Evolutionary conservation across 1,284 basidiomycete species (phyloP), one percentile per base, ranked within the genome.

Genomic region (Marasmius oreades): DNA sequence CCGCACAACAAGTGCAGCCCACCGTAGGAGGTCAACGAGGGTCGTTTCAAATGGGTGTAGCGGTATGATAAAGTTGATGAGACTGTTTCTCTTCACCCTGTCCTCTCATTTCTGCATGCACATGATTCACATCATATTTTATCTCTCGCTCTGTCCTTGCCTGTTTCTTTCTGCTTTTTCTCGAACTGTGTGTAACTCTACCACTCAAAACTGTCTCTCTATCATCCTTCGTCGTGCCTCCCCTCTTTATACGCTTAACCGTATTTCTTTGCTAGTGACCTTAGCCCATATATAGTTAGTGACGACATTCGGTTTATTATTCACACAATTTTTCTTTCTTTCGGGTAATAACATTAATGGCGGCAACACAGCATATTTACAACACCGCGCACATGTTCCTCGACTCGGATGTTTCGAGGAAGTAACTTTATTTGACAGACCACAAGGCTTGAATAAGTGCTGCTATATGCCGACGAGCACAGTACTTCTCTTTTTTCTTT

Each of bases 11-110:
- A 28, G 52, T 8, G 16, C 52, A 53, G 60, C 46, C 63, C 60
- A 54, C 67, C 70, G 42, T 59, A 65, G 28, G 68, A 69, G 52
- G 43, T 47, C 36, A 69, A 34, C 71, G 75, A 67, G 73, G 69
- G 43, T 69, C 73, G 16, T 77, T 77, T 67, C 74, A 73, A 58
- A 74, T 78, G 70, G 71, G 74, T 51, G 70, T 76, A 67, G 70
- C 71, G 58, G 60, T 55, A 37, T 60, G 44, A 55, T 23, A 23
- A 28, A 23, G n/a, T 24, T 12, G 20, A 28, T 47, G 22, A 45
- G n/a, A n/a, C n/a, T 31, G 4, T 31, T 31, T 31, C 10, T 47
- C n/a, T 56, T 39, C 43, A 59, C 56, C 24, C 56, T 59, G 54
- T 60, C 52, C 54, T 53, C 50, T 56, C 52, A 37, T 63, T 51